phyloP scores from a whole-genome alignment of 1,284 basidiomycete genomes.

The Irpex sp. region DNA sequence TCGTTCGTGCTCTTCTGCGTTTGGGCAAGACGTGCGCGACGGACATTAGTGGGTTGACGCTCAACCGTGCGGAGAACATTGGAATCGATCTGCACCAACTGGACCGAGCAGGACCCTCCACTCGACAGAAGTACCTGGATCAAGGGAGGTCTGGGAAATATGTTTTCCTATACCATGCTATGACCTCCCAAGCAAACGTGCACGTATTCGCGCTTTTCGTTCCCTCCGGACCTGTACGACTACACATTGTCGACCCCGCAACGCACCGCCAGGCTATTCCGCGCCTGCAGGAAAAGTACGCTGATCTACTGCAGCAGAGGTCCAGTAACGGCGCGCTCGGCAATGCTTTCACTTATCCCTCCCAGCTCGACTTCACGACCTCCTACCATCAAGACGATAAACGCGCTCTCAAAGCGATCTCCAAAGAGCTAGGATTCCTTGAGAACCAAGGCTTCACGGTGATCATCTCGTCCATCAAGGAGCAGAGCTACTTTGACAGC shows the following conservation, averaged over 20 bases:
- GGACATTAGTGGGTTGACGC: constrained; percentile 64
- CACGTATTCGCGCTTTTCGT: constrained; percentile 93
- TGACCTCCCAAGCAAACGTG: constrained; percentile 66
- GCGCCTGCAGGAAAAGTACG: constrained; percentile 75
- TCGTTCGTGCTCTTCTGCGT: constrained; percentile 80
- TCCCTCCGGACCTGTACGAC: constrained; percentile 66
- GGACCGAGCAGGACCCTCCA: constrained; percentile 58
- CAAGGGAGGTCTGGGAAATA: constrained; percentile 75
- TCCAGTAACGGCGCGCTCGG: constrained; percentile 36
- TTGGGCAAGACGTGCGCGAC: constrained; percentile 84
- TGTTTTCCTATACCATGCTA: constrained; percentile 91
- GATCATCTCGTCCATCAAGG: constrained; percentile 85
- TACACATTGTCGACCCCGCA: constrained; percentile 91
- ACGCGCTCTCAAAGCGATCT: constrained; percentile 84
- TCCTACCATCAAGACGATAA: constrained; percentile 79
- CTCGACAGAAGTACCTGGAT: constrained; percentile 74
- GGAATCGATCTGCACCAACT: constrained; percentile 90
- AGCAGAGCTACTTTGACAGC: constrained; percentile 82
- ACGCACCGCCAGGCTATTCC: constrained; percentile 80
- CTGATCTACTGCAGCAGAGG: constrained; percentile 50
- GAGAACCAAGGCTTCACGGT: constrained; percentile 74
- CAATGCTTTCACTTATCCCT: constrained; percentile 65
- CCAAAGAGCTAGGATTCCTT: constrained; percentile 78
- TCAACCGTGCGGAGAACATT: constrained; percentile 81
- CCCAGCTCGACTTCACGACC: constrained; percentile 67